Evolutionary conservation across 345 rosid species (phyloP), one percentile per base, ranked within the genome.

Genomic region (Anacardium occidentale): DNA sequence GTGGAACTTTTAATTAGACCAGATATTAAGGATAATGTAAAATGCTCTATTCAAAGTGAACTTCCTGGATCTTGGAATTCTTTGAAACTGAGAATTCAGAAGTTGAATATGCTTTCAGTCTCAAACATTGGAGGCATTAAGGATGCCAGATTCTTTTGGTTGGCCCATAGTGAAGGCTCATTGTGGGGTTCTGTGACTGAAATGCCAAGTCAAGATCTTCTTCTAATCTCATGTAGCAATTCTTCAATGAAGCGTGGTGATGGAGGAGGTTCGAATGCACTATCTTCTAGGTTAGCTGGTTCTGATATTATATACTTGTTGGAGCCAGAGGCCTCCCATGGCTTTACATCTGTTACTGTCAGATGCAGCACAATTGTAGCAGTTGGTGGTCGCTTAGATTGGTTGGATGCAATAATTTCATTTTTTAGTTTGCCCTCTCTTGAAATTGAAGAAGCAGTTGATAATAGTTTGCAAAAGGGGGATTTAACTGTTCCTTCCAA

Each of bases 231-330:
- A 59, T 92, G 99, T 77, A 84, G 87, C 82, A 85, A 95, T 77
- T 85, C 98, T 62, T 70, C 91, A 32, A 85, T 87, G 85, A 91
- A 89, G 75, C 98, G 98, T 34, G 99, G 99, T 66, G 91, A 92
- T 82, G 99, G 99, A 71, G 91, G 88, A 72, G 97, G 97, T 83
- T 91, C 96, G 68, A 92, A 92, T 86, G 96, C 84, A 17, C 82
- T 91, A 74, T 95, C 99, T 17, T 87, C 94, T 70, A 77, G 90
- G 77, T 77, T 79, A 59, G 98, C 98, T 82, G 99, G 99, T 85
- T 85, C 89, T 61, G 89, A 90, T 80, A 82, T 95, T 80, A 68
- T 88, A 71, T 81, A 84, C 73, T 71, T 92, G 60, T 69, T 85
- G 79, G 94, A 92, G 62, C 93, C 97, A 10, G 79, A 74, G 76